These are phyloP conservation scores for Cucurbita pepo DNA, from an alignment of 306 rosid species.

Conservation along the genomic window DNA sequence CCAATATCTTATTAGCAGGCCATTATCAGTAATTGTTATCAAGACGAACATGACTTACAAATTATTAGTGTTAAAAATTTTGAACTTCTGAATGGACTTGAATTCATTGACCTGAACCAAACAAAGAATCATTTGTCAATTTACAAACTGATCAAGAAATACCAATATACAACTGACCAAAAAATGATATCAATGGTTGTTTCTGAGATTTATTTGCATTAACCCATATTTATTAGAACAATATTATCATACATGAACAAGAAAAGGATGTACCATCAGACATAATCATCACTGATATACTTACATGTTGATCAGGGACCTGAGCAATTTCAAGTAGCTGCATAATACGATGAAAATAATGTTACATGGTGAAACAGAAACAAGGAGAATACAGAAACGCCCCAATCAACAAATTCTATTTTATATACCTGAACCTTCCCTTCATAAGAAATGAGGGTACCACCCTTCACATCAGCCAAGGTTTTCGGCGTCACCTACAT, in stretches of 20 bases:
- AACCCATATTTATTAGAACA: background rate
- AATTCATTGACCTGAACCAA: constrained; percentile 66
- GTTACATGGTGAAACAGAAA: background rate
- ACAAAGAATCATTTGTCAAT: constrained; percentile 15
- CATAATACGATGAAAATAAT: constrained; percentile 19
- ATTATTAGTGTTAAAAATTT: constrained; percentile 94
- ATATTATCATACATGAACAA: background rate
- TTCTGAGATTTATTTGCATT: background rate
- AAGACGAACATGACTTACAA: constrained; percentile 39
- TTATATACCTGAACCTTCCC: constrained; percentile 64
- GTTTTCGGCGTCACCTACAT: constrained; percentile 74
- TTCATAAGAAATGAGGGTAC: constrained; percentile 91
- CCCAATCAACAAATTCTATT: background rate
- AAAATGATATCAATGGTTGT: background rate
- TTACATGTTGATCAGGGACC: constrained; percentile 88
- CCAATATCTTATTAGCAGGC: constrained; percentile 8
- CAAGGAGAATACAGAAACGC: background rate
- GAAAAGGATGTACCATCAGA: background rate
- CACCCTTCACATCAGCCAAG: constrained; percentile 98
- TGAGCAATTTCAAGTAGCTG: constrained; percentile 98
- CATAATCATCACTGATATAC: constrained; percentile 8
- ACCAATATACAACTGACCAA: background rate
- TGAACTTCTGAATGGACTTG: constrained; percentile 97
- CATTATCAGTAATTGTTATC: background rate
- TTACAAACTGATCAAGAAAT: constrained; percentile 1